phyloP scores from a whole-genome alignment of 192 early-diverging fungal genomes.

The Coemansia furcata region DNA sequence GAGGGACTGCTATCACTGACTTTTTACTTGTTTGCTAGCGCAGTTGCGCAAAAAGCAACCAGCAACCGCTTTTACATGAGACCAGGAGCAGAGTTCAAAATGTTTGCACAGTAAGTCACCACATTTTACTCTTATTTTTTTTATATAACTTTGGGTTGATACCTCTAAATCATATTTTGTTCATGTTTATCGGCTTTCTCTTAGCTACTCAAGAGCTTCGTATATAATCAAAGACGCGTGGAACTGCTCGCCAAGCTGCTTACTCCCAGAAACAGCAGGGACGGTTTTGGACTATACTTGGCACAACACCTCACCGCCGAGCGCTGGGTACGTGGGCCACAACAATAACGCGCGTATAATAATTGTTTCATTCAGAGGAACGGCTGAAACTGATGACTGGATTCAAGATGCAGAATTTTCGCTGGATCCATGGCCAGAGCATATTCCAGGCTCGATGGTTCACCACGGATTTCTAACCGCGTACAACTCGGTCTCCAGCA shows the following conservation, averaged over 20 bases:
- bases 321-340: slow-evolving; percentile 41
- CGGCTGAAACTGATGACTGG: slow-evolving; percentile 37
- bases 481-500: slow-evolving; percentile 34
- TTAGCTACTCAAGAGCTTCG: slow-evolving; percentile 42
- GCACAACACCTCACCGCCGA: slow-evolving; percentile 34
- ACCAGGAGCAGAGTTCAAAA: slow-evolving; percentile 44
- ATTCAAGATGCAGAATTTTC: slow-evolving; percentile 48
- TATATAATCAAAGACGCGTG: slow-evolving; percentile 22
- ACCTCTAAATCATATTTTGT: background rate
- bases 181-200: background rate
- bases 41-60: background rate
- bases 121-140: background rate
- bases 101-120: slow-evolving; percentile 49
- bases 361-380: slow-evolving; percentile 39
- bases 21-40: slow-evolving; percentile 7
- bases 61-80: slow-evolving; percentile 4
- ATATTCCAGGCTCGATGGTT: slow-evolving; percentile 46
- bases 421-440: slow-evolving; percentile 44
- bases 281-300: slow-evolving; percentile 43
- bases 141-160: too few relatives aligned
- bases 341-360: slow-evolving; percentile 31
- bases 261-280: slow-evolving; percentile 20
- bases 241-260: slow-evolving; percentile 32
- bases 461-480: slow-evolving; percentile 49
- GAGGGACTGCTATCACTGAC: slow-evolving; percentile 16